Evolutionary conservation across 177 flowering plant species (phyloP), one percentile per base, ranked within the genome.

Genomic region (Tripterygium wilfordii): DNA sequence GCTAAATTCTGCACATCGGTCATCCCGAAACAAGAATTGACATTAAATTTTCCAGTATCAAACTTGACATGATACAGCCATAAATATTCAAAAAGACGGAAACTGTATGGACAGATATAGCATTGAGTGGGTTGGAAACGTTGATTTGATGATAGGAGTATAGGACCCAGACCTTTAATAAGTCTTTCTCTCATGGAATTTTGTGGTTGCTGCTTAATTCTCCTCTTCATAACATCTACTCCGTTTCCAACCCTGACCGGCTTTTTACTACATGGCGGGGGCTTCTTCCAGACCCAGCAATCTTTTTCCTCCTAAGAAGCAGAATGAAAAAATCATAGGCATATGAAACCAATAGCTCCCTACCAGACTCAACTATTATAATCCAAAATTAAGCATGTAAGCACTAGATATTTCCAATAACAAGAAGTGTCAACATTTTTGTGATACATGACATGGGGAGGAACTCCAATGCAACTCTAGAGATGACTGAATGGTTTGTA

Each of bases 1-100:
- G 49, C 81, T 66, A 55, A 88, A 79, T 35, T 73, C 96, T 90
- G 77, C 76, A n/a, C n/a, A n/a, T n/a, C n/a, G n/a, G n/a, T n/a
- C n/a, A n/a, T n/a, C n/a, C n/a, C n/a, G n/a, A n/a, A n/a, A n/a
- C n/a, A n/a, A n/a, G n/a, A n/a, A n/a, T n/a, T n/a, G n/a, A n/a
- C n/a, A n/a, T n/a, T n/a, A n/a, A n/a, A n/a, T n/a, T n/a, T n/a
- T n/a, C n/a, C n/a, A n/a, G n/a, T n/a, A n/a, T n/a, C n/a, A n/a
- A n/a, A n/a, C n/a, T n/a, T 6, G 17, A 4, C 36, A 10, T 1
- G 20, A 46, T 1, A 30, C 14, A 18, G 19, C 1, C 19, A n/a
- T n/a, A 38, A 16, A 6, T 15, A 8, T 8, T 15, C 22, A 38
- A 38, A 32, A 9, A 32, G 10, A 15, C 17, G 39, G 18, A 36